Evolutionary conservation across 176 grass and related monocot genomes (phyloP).

Genomic region (Oryza punctata): DNA sequence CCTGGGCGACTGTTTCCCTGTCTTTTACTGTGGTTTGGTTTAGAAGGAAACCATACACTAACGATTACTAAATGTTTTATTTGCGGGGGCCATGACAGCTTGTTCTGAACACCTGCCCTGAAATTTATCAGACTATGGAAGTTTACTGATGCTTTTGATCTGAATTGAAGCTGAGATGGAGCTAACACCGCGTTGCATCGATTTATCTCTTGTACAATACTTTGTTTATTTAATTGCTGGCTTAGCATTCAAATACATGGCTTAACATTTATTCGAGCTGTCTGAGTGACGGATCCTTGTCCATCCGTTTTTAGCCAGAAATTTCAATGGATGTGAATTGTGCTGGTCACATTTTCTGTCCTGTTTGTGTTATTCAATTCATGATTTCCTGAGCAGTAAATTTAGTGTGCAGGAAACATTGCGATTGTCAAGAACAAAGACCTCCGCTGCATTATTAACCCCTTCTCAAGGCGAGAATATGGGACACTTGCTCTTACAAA

Average conservation of each 20-base stretch:
- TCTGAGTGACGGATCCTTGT: not conserved
- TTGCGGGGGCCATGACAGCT: constrained; percentile 1
- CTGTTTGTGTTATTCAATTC: not conserved
- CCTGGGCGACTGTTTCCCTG: not conserved
- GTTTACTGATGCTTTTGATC: not conserved
- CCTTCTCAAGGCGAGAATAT: constrained; percentile 38
- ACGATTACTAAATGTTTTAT: not conserved
- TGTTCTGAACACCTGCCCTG: constrained; percentile 27
- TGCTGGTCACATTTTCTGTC: not conserved
- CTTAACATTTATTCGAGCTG: not conserved
- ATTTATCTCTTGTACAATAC: constrained; percentile 30
- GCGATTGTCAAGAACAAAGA: not conserved
- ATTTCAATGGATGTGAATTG: not conserved
- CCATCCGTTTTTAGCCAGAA: not conserved
- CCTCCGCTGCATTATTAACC: not conserved
- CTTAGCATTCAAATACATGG: constrained; percentile 22
- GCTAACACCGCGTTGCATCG: not conserved
- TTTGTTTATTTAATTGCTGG: not conserved
- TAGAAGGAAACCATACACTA: not conserved
- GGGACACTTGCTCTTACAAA: constrained; percentile 15
- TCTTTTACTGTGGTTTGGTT: not conserved
- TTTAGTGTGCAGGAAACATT: not conserved
- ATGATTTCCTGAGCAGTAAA: not conserved
- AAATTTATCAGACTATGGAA: constrained; percentile 12
- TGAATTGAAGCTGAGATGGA: constrained; percentile 25